Evolutionary conservation across 768 basidiomycete genomes (phyloP).

Genomic region (Chiua virens): DNA sequence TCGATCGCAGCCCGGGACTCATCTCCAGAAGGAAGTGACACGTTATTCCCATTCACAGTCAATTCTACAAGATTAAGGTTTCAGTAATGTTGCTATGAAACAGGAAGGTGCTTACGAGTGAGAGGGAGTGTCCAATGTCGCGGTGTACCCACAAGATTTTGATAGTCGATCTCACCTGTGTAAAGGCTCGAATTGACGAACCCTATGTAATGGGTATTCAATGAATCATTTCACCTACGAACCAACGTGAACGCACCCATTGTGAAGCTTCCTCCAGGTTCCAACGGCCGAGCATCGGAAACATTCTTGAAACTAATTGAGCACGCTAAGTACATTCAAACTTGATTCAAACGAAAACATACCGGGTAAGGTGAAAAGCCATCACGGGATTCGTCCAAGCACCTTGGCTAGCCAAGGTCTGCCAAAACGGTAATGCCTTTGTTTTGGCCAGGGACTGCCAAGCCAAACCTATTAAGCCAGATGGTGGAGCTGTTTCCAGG

Average conservation of each 20-base stretch:
- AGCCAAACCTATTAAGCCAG: constrained; percentile 86
- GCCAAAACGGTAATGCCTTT: constrained; percentile 77
- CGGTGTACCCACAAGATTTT: constrained; percentile 57
- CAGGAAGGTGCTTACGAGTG: constrained; percentile 38
- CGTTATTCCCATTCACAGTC: constrained; percentile 53
- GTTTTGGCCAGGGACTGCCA: constrained; percentile 74
- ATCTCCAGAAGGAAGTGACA: constrained; percentile 49
- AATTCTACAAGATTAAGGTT: constrained; percentile 41
- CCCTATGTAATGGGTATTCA: no score
- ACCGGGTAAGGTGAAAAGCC: constrained; percentile 85
- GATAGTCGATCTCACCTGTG: constrained; percentile 83
- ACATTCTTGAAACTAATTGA: constrained; percentile 38
- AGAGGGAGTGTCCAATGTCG: no score
- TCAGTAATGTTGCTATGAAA: background rate
- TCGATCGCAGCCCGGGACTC: constrained; percentile 81
- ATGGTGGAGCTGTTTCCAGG: constrained; percentile 64
- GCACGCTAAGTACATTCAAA: background rate
- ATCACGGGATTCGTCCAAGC: constrained; percentile 71
- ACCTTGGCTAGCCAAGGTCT: constrained; percentile 63
- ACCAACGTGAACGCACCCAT: no score
- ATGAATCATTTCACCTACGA: constrained; percentile 33
- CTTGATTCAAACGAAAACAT: constrained; percentile 7
- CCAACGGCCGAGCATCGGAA: constrained; percentile 39
- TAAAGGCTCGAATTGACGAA: constrained; percentile 66
- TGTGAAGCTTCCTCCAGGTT: constrained; percentile 74